Conservation (phyloP, 2,329 filamentous ascomycete species). For the Penicillium psychrosexuale region DNA sequence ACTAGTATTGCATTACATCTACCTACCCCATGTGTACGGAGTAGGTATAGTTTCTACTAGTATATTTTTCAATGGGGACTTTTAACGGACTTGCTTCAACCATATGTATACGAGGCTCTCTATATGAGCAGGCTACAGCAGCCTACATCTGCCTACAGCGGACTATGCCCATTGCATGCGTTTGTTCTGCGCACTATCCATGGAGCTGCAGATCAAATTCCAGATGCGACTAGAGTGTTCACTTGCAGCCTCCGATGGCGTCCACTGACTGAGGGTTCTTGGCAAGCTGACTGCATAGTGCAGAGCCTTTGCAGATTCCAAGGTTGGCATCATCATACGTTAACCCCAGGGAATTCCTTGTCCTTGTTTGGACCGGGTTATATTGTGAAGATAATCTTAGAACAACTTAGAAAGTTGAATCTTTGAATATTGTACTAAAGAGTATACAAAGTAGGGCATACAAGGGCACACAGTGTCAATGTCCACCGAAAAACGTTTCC, state of each 20-base stretch:
- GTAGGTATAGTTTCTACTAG: background rate
- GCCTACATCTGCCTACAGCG: background rate
- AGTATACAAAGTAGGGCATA: background rate
- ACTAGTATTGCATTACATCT: slow-evolving; percentile 4
- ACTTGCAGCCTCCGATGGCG: slow-evolving; percentile 2
- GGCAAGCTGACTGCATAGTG: slow-evolving; percentile 19
- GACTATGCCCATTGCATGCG: background rate
- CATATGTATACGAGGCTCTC: background rate
- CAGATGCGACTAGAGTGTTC: slow-evolving; percentile 3
- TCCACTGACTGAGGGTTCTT: slow-evolving; percentile 4
- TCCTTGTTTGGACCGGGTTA: background rate
- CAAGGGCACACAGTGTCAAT: background rate
- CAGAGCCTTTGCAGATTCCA: slow-evolving; percentile 9
- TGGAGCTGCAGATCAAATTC: slow-evolving; percentile 6
- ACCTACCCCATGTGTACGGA: background rate
- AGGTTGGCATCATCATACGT: slow-evolving; percentile 9
- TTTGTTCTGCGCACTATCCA: background rate
- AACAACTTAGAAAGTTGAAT: background rate
- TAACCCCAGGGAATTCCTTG: background rate
- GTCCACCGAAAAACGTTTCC: background rate
- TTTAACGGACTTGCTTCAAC: background rate
- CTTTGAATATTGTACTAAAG: background rate
- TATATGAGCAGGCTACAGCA: background rate
- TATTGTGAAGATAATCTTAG: background rate
- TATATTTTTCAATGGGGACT: background rate